Conservation (phyloP, 73 alveolate genomes). For the Paramecium caudatum region DNA sequence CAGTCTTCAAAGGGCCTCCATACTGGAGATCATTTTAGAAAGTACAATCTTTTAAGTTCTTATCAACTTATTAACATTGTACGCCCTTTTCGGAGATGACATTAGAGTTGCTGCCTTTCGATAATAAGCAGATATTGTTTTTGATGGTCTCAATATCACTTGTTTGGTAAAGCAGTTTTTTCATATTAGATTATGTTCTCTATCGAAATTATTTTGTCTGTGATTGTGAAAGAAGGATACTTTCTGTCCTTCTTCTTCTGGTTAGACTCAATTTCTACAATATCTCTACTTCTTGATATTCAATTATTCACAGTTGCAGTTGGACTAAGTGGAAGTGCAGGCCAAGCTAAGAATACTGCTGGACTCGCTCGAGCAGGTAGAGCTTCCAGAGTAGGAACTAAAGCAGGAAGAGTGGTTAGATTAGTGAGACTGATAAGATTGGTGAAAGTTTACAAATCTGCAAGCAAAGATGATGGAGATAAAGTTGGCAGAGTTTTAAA, state of each 20-base stretch:
- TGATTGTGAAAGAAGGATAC: slow-evolving; percentile 78
- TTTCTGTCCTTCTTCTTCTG: slow-evolving; percentile 82
- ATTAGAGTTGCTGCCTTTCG: slow-evolving; percentile 79
- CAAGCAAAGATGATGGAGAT: slow-evolving; percentile 66
- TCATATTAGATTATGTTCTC: slow-evolving; percentile 72
- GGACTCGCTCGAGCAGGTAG: slow-evolving; percentile 54
- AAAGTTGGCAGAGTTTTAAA: neutral
- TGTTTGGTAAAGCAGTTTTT: slow-evolving; percentile 72
- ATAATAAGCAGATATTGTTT: slow-evolving; percentile 79
- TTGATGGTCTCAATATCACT: slow-evolving; percentile 74
- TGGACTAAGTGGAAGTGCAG: slow-evolving; percentile 79
- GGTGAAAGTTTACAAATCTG: slow-evolving; percentile 88
- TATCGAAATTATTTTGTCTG: slow-evolving; percentile 81
- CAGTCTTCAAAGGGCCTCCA: neutral
- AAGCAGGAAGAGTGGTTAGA: slow-evolving; percentile 87
- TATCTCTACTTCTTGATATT: slow-evolving; percentile 82
- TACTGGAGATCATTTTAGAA: slow-evolving; percentile 39
- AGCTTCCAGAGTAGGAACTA: slow-evolving; percentile 64
- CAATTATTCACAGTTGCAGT: slow-evolving; percentile 74
- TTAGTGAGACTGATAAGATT: slow-evolving; percentile 87
- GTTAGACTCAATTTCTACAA: slow-evolving; percentile 85
- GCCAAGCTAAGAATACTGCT: slow-evolving; percentile 29
- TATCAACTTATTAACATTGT: slow-evolving; percentile 86
- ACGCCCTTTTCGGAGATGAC: slow-evolving; percentile 93
- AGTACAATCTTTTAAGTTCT: slow-evolving; percentile 57